phyloP scores from a whole-genome alignment of 495 filamentous ascomycete genomes.

The Penicillium bovifimosum region DNA sequence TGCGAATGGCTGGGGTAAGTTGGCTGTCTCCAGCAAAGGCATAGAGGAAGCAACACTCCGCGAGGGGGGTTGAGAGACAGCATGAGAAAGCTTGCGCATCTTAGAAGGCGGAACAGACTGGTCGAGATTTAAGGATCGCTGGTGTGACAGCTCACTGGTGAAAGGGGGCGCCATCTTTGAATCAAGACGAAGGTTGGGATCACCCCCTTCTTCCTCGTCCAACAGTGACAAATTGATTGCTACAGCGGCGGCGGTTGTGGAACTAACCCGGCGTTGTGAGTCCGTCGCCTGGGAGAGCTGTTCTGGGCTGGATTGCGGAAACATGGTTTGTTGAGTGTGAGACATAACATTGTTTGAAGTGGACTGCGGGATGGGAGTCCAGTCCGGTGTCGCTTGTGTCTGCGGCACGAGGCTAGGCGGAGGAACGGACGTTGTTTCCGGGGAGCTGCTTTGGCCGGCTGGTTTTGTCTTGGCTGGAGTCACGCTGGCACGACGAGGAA shows the following conservation, averaged over 20 bases:
- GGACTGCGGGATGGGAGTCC: slow-evolving; percentile 35
- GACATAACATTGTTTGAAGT: slow-evolving; percentile 23
- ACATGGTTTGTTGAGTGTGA: slow-evolving; percentile 37
- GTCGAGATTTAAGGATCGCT: slow-evolving; percentile 19
- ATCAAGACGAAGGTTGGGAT: slow-evolving; percentile 19
- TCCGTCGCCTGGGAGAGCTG: slow-evolving; percentile 36
- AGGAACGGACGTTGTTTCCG: slow-evolving; percentile 34
- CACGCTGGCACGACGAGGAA: slow-evolving; percentile 35
- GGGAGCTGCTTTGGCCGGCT: slow-evolving; percentile 35
- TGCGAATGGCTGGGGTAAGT: slow-evolving; percentile 33
- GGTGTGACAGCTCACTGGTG: slow-evolving; percentile 25
- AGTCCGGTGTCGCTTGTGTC: slow-evolving; percentile 34
- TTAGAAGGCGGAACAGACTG: slow-evolving; percentile 36
- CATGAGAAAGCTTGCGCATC: slow-evolving; percentile 40
- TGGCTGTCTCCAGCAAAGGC: slow-evolving; percentile 36
- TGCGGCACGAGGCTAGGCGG: slow-evolving; percentile 32
- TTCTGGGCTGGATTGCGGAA: slow-evolving; percentile 52
- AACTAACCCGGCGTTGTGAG: slow-evolving; percentile 24
- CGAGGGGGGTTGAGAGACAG: slow-evolving; percentile 27
- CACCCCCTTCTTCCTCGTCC: slow-evolving; percentile 58
- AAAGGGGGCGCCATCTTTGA: slow-evolving; percentile 24
- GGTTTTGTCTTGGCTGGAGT: slow-evolving; percentile 50
- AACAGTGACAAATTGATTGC: slow-evolving; percentile 72
- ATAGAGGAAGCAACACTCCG: slow-evolving; percentile 31
- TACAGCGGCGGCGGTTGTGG: slow-evolving; percentile 25